These are phyloP conservation scores for Nelumbo lutea DNA, from an alignment of 164 flowering plant genomes.

Conservation along the genomic window DNA sequence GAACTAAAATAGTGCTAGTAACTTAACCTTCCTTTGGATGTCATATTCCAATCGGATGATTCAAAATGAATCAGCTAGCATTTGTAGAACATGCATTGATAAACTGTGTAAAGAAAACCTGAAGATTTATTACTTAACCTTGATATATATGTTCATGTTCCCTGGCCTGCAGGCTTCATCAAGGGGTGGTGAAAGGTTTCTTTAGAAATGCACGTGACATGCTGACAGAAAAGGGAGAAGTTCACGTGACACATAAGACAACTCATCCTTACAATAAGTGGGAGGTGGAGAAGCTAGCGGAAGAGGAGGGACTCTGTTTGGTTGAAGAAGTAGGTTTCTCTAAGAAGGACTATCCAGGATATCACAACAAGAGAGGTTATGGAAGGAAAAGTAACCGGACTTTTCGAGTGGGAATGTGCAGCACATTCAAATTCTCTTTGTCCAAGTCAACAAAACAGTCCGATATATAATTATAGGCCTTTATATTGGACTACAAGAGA, in stretches of 20 bases:
- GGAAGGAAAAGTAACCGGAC: not conserved
- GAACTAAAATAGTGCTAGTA: no score
- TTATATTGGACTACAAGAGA: no score
- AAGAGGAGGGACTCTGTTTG: not conserved
- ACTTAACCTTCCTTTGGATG: no score
- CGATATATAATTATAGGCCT: no score
- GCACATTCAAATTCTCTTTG: constrained; percentile 3
- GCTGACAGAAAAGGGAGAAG: not conserved
- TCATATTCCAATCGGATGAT: no score
- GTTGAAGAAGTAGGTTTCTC: constrained; percentile 1
- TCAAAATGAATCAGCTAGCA: no score
- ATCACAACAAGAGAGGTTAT: constrained; percentile 5
- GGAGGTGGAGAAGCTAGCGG: not conserved
- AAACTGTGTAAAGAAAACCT: no score
- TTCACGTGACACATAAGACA: constrained; percentile 8
- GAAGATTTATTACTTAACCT: no score
- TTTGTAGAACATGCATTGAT: no score
- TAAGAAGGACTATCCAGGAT: constrained; percentile 4
- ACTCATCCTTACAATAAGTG: constrained; percentile 2
- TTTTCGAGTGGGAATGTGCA: constrained; percentile 3
- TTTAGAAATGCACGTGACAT: constrained; percentile 12
- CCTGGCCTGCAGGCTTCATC: constrained; percentile 16
- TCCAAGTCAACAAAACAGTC: not conserved
- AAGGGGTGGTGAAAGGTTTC: constrained; percentile 18
- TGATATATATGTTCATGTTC: not conserved